Conservation (phyloP, 2,329 filamentous ascomycete species). For the Penicillium sp. region DNA sequence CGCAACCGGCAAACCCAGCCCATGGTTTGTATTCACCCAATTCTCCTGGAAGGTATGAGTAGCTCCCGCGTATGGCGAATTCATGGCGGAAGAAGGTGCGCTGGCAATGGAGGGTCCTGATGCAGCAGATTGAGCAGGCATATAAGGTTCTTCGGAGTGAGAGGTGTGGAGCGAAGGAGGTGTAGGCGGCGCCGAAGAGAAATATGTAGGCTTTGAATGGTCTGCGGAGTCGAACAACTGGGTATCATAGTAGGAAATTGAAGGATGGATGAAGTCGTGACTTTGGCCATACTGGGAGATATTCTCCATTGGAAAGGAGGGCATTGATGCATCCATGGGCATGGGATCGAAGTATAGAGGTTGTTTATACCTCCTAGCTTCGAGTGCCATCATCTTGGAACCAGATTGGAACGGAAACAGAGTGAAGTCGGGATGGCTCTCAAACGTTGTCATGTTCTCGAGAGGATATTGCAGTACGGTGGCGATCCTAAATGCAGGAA, state of each 20-base stretch:
- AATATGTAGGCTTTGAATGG: conserved; percentile 26
- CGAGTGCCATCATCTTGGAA: conserved; percentile 34
- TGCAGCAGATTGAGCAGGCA: conserved; percentile 58
- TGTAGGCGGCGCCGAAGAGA: conserved; percentile 32
- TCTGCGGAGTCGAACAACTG: conserved; percentile 30
- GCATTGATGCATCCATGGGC: conserved; percentile 35
- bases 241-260: conserved; percentile 31
- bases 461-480: not conserved
- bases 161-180: conserved; percentile 33
- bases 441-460: conserved; percentile 12
- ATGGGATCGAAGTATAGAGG: conserved; percentile 29
- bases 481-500: not conserved
- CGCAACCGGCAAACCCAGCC: conserved; percentile 61
- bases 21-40: conserved; percentile 53
- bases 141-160: conserved; percentile 41
- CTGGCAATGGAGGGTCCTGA: conserved; percentile 56
- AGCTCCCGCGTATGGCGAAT: conserved; percentile 63
- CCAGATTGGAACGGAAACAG: conserved; percentile 9
- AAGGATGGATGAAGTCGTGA: conserved; percentile 19
- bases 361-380: conserved; percentile 31
- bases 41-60: conserved; percentile 57
- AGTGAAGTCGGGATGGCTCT: conserved; percentile 14
- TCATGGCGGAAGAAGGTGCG: conserved; percentile 63
- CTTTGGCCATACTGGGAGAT: conserved; percentile 24
- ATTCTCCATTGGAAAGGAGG: conserved; percentile 29